Evolutionary conservation across 2,329 filamentous ascomycete species (phyloP).

Genomic region (Trichoderma sp.): DNA sequence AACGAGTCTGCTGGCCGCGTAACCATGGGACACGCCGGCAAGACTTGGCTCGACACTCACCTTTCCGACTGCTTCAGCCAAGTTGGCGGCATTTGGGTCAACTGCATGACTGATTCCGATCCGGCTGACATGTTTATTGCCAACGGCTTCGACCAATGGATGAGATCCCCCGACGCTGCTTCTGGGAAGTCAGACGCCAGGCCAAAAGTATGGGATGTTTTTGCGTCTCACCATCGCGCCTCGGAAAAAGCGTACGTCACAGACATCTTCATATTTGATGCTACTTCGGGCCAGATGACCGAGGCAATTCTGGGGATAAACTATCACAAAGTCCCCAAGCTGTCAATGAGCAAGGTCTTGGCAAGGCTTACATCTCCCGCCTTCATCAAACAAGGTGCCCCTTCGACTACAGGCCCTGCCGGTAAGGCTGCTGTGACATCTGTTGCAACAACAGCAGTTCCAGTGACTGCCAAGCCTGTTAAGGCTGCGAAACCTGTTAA

Average conservation of each 20-base stretch:
- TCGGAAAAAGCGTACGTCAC: conserved; percentile 1
- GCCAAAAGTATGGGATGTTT: conserved; percentile 13
- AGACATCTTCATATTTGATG: conserved; percentile 25
- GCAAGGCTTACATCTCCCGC: not conserved
- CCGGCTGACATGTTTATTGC: conserved; percentile 38
- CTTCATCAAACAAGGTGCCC: too few species aligned
- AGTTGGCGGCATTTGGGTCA: conserved; percentile 41
- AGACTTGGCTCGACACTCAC: conserved; percentile 33
- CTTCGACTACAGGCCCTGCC: too few species aligned
- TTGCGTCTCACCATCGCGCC: conserved; percentile 6
- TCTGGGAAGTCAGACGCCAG: not conserved
- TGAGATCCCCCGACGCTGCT: conserved; percentile 34
- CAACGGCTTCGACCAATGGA: conserved; percentile 36
- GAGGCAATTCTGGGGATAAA: conserved; percentile 25
- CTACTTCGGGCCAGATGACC: not conserved
- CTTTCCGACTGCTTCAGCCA: conserved; percentile 41
- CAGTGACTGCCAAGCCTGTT: too few species aligned
- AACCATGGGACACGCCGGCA: conserved; percentile 13
- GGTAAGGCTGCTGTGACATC: too few species aligned
- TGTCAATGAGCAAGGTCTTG: conserved; percentile 21
- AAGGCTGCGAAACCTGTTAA: too few species aligned
- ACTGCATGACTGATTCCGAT: conserved; percentile 37
- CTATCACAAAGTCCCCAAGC: conserved; percentile 23
- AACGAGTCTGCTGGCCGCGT: conserved; percentile 36
- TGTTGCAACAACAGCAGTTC: too few species aligned